phyloP scores from a whole-genome alignment of 1,139 yeast genomes.

The Suhomyces bokatorum region DNA sequence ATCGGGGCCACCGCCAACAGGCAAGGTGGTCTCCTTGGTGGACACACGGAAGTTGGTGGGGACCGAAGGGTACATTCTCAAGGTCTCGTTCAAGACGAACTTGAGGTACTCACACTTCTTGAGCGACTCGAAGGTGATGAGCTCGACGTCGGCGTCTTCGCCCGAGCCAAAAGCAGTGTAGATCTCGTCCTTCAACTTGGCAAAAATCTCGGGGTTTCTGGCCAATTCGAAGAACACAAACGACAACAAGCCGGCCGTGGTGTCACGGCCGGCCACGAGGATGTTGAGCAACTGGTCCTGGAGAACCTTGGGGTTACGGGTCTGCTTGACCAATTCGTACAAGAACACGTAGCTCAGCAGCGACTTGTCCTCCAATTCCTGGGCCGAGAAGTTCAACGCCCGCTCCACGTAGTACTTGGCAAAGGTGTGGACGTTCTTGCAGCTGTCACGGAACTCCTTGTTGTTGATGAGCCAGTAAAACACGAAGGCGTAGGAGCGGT shows the following conservation, averaged over 20 bases:
- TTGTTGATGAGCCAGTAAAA: constrained; percentile 36
- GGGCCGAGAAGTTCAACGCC: constrained; percentile 23
- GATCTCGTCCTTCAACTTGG: constrained; percentile 41
- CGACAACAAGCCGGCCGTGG: constrained; percentile 56
- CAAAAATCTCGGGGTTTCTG: constrained; percentile 41
- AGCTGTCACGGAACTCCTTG: constrained; percentile 32
- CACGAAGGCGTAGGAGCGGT: constrained; percentile 38
- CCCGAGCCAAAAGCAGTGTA: constrained; percentile 33
- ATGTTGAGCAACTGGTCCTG: constrained; percentile 55
- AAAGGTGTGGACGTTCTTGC: constrained; percentile 35
- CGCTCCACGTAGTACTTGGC: constrained; percentile 27
- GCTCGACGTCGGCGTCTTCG: constrained; percentile 17
- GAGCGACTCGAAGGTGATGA: constrained; percentile 24
- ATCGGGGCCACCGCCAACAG: constrained; percentile 28
- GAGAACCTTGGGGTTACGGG: constrained; percentile 49
- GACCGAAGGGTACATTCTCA: constrained; percentile 30
- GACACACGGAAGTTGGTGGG: constrained; percentile 28
- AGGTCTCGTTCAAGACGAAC: constrained; percentile 25
- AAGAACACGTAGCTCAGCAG: constrained; percentile 50
- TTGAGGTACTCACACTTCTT: constrained; percentile 29
- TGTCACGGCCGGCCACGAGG: constrained; percentile 57
- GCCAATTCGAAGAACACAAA: constrained; percentile 49
- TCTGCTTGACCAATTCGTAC: constrained; percentile 51
- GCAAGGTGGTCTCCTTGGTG: constrained; percentile 26
- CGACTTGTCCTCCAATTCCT: constrained; percentile 34